These are phyloP conservation scores for Gryganskiella cystojenkinii DNA, from an alignment of 192 early-diverging fungal species.

Conservation along the genomic window DNA sequence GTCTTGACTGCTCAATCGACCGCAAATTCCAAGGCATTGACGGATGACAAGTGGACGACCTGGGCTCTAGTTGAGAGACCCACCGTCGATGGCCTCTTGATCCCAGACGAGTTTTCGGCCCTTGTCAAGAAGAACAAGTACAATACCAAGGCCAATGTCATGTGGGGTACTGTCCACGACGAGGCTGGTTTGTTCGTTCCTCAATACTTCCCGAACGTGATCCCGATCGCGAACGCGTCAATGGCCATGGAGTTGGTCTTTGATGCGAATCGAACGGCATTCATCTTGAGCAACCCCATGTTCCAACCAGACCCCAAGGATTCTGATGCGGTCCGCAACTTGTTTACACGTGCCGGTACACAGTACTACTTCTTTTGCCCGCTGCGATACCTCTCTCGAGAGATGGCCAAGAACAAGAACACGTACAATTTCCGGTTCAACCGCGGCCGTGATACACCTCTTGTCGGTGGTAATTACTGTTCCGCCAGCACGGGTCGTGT, in stretches of 20 bases:
- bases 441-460: slow-evolving; percentile 1
- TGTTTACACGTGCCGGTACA: slow-evolving; percentile 3
- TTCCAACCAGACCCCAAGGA: slow-evolving; percentile 6
- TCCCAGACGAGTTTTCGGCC: slow-evolving; percentile 17
- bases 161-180: slow-evolving; percentile 18
- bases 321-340: neutral
- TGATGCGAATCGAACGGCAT: neutral
- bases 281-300: neutral
- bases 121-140: slow-evolving; percentile 14
- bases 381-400: neutral
- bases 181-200: slow-evolving; percentile 25
- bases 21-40: slow-evolving; percentile 6
- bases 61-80: slow-evolving; percentile 10
- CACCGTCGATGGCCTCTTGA: slow-evolving; percentile 28
- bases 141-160: slow-evolving; percentile 17
- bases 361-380: slow-evolving; percentile 29
- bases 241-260: neutral
- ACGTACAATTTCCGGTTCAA: slow-evolving; percentile 30
- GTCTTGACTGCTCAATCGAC: slow-evolving; percentile 11
- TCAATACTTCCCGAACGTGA: neutral
- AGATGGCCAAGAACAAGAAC: slow-evolving; percentile 8
- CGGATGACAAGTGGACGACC: slow-evolving; percentile 13
- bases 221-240: neutral
- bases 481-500: slow-evolving; percentile 8
- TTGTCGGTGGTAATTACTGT: slow-evolving; percentile 7